These are phyloP conservation scores for Begonia loranthoides DNA, from an alignment of 306 rosid species.

Conservation along the genomic window DNA sequence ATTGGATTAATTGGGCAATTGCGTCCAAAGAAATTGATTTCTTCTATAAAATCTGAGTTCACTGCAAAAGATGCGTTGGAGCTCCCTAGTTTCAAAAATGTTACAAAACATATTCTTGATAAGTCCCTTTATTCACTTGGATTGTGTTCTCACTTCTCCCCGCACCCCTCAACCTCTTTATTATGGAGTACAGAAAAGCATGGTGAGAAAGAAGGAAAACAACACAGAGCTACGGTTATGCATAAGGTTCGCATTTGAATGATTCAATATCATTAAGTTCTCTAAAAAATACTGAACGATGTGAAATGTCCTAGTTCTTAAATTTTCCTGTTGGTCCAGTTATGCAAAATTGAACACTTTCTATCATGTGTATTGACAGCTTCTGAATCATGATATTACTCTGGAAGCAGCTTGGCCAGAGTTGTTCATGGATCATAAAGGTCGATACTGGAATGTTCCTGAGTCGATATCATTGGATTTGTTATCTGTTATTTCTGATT, in stretches of 20 bases:
- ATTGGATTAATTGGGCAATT: conserved; percentile 65
- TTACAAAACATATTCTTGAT: conserved; percentile 54
- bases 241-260: conserved; percentile 36
- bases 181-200: conserved; percentile 47
- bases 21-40: conserved; percentile 68
- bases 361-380: conserved; percentile 29
- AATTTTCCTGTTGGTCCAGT: no score
- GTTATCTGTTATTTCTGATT: conserved; percentile 37
- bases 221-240: conserved; percentile 39
- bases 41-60: conserved; percentile 49
- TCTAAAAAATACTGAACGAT: background rate
- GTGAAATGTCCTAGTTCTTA: no score
- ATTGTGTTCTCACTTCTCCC: conserved; percentile 41
- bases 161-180: conserved; percentile 35
- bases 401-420: conserved; percentile 93
- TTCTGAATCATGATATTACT: conserved; percentile 58
- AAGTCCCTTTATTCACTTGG: conserved; percentile 62
- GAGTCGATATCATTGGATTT: conserved; percentile 66
- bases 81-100: conserved; percentile 48
- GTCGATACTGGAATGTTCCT: conserved; percentile 82
- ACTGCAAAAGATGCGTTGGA: conserved; percentile 26
- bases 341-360: background rate
- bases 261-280: background rate
- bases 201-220: conserved; percentile 60
- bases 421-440: conserved; percentile 75